Evolutionary conservation across 192 early-diverging fungal genomes (phyloP), one percentile per base, ranked within the genome.

Genomic region (Coemansia sp.): DNA sequence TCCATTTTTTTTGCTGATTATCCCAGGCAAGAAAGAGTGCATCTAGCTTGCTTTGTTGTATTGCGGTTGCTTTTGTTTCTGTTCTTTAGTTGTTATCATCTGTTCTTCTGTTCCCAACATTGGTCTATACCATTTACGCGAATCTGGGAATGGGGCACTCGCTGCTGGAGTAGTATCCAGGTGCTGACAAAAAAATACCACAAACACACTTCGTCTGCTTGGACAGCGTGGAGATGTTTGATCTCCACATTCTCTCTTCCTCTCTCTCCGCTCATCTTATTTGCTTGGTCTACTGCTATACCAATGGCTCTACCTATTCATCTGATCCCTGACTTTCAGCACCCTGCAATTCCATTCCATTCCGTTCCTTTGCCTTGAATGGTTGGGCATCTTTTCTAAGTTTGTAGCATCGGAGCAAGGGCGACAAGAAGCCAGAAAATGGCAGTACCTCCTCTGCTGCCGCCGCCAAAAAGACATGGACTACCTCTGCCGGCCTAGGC

Each of bases 341-440:
- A 46, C n/a, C 26, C 12, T 42, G 41, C 37, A 41, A 41, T 19
- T 11, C 40, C 18, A 41, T 41, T 11, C 51, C n/a, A 3, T 32
- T 58, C 40, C n/a, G 18, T 8, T 42, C 4, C n/a, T 43, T n/a
- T 41, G n/a, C 41, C 15, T 40, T 47, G 12, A 47, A 47, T 47
- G 11, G 11, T 47, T 47, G 11, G 46, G 5, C 46, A 15, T 47
- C 46, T 8, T 60, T 26, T 67, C 26, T 43, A 15, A 48, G 41
- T 2, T 26, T 80, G 73, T 72, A 76, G 73, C 68, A 71, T 52
- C 69, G 73, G 49, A 54, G 60, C 63, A 72, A 66, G 48, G 48
- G 73, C 63, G 73, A 75, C 16, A 75, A 62, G 43, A 72, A 66
- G 42, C 15, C 47, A 60, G 78, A 81, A 56, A 70, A 74, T 42